Evolutionary conservation across 2,329 filamentous ascomycete genomes (phyloP), one percentile per base, ranked within the genome.

Genomic region (Arthrocladium fulminans): DNA sequence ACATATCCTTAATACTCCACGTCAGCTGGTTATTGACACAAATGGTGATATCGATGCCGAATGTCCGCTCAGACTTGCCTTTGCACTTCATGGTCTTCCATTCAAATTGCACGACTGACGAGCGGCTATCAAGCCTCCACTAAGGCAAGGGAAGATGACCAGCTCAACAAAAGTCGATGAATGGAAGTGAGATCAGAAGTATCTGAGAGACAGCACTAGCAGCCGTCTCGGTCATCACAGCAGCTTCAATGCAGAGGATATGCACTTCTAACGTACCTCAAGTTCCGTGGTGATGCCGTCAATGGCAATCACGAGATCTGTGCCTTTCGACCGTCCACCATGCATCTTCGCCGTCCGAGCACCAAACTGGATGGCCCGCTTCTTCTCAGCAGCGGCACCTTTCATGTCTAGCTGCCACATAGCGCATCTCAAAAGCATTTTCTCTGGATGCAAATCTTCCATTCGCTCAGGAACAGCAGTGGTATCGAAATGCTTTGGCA

Each of bases 291-390:
- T 25, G 8, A 13, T 20, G 15, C 9, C 27, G 13, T 51, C 29
- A 19, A 38, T 19, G 13, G 19, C 15, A 22, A 8, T 20, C 44
- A 71, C 55, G 5, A 77, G 58, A 40, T 80, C 76, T 2, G 85
- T 88, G 0, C 85, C 85, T 59, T 84, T 88, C 10, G 76, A 76
- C 59, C 72, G 79, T 30, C 72, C 67, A 40, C 60, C 67, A 61
- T 88, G 82, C 81, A 90, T 89, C 69, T 89, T 92, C 12, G 86
- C 86, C 2, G 86, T 89, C 56, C 85, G 73, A 2, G 86, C 80
- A 12, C 86, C 86, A 60, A 92, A 92, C 65, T 92, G 86, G 50
- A 89, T 88, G 15, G 90, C 90, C 61, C 89, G 76, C 68, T 98
- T 98, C 74, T 92, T 95, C 67, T 97, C 89, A n/a, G 70, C 69